A percentile compares a stretch with the other conserved stretches of the same genome.
phyloP scores from a whole-genome alignment of 2,329 filamentous ascomycete genomes.

The Penicillium sp. region DNA sequence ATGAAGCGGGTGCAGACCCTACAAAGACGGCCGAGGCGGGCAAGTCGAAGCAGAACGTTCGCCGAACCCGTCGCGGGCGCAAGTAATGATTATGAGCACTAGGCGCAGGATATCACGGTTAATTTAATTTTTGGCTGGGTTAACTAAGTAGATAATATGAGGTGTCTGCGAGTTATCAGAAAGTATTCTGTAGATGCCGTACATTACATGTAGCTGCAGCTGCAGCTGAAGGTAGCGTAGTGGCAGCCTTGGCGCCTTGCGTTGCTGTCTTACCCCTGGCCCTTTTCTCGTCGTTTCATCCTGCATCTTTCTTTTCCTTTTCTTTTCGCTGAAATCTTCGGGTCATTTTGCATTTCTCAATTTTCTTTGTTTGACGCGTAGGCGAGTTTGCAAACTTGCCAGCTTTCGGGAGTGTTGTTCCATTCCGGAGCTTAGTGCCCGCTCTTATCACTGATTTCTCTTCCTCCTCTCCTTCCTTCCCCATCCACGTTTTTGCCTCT shows the following conservation, averaged over 20 bases:
- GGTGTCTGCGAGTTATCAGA: no score
- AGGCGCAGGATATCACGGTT: conserved; percentile 18
- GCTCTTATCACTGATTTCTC: conserved; percentile 21
- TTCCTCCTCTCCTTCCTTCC: conserved; percentile 21
- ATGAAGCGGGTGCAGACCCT: conserved; percentile 44
- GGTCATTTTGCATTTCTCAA: neutral
- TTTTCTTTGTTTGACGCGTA: conserved; percentile 1
- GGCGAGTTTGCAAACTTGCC: neutral
- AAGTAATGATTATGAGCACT: conserved; percentile 10
- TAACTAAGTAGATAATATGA: conserved; percentile 4
- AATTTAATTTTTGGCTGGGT: neutral
- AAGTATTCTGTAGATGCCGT: neutral
- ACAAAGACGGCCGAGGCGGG: conserved; percentile 10
- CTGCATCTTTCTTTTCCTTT: neutral
- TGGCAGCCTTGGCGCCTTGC: conserved; percentile 12
- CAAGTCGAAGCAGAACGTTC: conserved; percentile 16
- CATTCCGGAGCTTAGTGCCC: conserved; percentile 18
- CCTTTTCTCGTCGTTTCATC: conserved; percentile 1
- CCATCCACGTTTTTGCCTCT: conserved; percentile 18
- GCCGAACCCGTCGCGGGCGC: conserved; percentile 22
- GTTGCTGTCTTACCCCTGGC: conserved; percentile 13
- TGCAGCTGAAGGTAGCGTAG: neutral
- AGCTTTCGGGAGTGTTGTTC: conserved; percentile 20
- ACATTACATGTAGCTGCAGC: neutral
- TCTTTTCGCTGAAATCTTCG: neutral